These are phyloP conservation scores for Ceratocystis cacaofunesta DNA, from an alignment of 2,329 filamentous ascomycete genomes.

Conservation along the genomic window DNA sequence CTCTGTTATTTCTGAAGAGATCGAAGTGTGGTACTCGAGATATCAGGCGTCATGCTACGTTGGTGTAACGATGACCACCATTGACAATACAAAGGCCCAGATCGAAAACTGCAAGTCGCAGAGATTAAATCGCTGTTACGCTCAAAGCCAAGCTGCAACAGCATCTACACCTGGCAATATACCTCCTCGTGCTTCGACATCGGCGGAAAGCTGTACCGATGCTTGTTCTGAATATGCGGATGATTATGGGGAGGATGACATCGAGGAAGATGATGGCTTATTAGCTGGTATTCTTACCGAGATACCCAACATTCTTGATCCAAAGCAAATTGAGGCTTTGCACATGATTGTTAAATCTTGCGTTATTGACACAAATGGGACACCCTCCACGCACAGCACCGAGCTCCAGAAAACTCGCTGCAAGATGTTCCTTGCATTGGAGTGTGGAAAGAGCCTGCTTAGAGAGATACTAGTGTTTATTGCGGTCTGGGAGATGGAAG, in stretches of 20 bases:
- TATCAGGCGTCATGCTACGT: constrained; percentile 8
- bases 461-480: constrained; percentile 90
- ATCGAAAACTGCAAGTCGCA: constrained; percentile 40
- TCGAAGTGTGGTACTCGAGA: constrained; percentile 45
- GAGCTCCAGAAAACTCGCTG: constrained; percentile 85
- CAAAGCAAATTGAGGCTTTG: constrained; percentile 86
- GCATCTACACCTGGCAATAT: constrained; percentile 5
- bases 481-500: constrained; percentile 88
- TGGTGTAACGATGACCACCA: constrained; percentile 35
- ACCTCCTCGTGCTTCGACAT: neutral
- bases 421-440: constrained; percentile 74
- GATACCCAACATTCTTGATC: constrained; percentile 84
- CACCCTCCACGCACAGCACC: constrained; percentile 26
- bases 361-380: constrained; percentile 65
- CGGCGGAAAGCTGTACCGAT: constrained; percentile 12
- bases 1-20: constrained; percentile 40
- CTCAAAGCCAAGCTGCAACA: constrained; percentile 3
- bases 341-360: constrained; percentile 97
- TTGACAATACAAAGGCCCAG: constrained; percentile 45
- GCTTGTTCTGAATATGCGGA: constrained; percentile 19
- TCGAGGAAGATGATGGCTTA: constrained; percentile 57
- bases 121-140: constrained; percentile 13
- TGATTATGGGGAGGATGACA: constrained; percentile 44
- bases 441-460: constrained; percentile 78
- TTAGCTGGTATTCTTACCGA: constrained; percentile 78